Percentiles rank a stretch among this genome's conserved stretches.
phyloP scores from a whole-genome alignment of 352 stramenopile species.

The Pythium folliculosum region DNA sequence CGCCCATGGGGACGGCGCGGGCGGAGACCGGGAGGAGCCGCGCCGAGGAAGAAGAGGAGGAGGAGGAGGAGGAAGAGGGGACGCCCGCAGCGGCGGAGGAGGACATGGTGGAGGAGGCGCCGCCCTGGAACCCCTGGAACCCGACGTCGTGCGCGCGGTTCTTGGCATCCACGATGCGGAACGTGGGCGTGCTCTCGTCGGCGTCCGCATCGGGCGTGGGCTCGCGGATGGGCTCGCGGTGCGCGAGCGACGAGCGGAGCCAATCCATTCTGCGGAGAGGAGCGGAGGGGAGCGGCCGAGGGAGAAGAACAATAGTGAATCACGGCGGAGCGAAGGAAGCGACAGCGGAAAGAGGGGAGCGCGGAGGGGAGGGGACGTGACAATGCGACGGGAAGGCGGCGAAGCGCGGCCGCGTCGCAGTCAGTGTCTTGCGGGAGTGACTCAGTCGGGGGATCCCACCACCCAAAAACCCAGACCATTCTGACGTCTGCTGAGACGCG shows the following conservation, averaged over 20 bases:
- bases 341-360: background rate
- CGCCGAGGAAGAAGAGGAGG: constrained; percentile 6
- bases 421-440: constrained; percentile 15
- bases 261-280: constrained; percentile 23
- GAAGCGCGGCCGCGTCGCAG: constrained; percentile 11
- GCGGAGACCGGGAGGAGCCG: constrained; percentile 20
- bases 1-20: constrained; percentile 5
- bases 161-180: constrained; percentile 71
- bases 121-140: background rate
- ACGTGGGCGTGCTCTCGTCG: constrained; percentile 38
- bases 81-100: constrained; percentile 2
- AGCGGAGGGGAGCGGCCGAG: background rate
- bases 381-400: constrained; percentile 16
- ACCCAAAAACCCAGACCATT: constrained; percentile 25
- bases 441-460: constrained; percentile 17
- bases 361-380: constrained; percentile 12
- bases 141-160: constrained; percentile 69
- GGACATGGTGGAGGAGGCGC: background rate
- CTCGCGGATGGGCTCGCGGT: constrained; percentile 18
- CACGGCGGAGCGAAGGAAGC: constrained; percentile 1
- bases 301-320: constrained; percentile 16
- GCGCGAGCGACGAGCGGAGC: constrained; percentile 20
- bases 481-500: constrained; percentile 26
- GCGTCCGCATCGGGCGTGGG: constrained; percentile 26
- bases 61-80: background rate